A percentile compares a stretch with the other conserved stretches of the same genome.
phyloP scores from a whole-genome alignment of 768 basidiomycete genomes.

The Chlorophyllum brunneum region DNA sequence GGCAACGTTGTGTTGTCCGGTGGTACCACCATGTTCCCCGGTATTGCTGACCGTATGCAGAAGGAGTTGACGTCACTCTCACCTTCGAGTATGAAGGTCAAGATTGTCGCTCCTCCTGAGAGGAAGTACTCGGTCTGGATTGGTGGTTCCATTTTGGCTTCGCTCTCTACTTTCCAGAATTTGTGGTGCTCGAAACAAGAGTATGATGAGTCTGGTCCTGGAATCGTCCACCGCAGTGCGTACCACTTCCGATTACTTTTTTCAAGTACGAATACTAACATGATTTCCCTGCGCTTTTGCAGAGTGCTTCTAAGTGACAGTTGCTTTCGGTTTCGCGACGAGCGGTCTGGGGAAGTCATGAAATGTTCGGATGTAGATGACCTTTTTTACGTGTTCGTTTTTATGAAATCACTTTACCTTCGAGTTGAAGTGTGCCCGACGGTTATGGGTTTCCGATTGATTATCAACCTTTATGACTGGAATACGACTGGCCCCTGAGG shows the following conservation, averaged over 20 bases:
- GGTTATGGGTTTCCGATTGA: too few species aligned
- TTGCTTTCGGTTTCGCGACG: too few species aligned
- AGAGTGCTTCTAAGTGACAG: slow-evolving; percentile 30
- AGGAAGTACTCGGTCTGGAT: slow-evolving; percentile 97
- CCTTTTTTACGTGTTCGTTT: too few species aligned
- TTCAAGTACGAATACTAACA: neutral
- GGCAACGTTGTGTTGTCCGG: slow-evolving; percentile 87
- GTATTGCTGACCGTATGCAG: slow-evolving; percentile 94
- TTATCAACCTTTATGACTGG: too few species aligned
- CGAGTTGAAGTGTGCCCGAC: too few species aligned
- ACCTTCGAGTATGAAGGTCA: slow-evolving; percentile 92
- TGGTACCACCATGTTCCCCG: slow-evolving; percentile 95
- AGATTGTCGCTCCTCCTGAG: slow-evolving; percentile 92
- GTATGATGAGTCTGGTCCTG: slow-evolving; percentile 83
- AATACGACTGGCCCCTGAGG: too few species aligned
- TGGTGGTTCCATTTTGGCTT: slow-evolving; percentile 82
- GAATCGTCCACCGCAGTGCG: slow-evolving; percentile 76
- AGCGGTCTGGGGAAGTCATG: too few species aligned
- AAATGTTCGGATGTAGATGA: too few species aligned
- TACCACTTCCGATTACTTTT: slow-evolving; percentile 14
- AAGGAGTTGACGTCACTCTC: slow-evolving; percentile 85
- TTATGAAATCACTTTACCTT: too few species aligned
- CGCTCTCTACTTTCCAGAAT: slow-evolving; percentile 94
- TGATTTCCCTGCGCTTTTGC: neutral
- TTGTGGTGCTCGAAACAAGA: slow-evolving; percentile 93